phyloP scores from a whole-genome alignment of 305 asterid species.

The Fraxinus xanthoxyloides region DNA sequence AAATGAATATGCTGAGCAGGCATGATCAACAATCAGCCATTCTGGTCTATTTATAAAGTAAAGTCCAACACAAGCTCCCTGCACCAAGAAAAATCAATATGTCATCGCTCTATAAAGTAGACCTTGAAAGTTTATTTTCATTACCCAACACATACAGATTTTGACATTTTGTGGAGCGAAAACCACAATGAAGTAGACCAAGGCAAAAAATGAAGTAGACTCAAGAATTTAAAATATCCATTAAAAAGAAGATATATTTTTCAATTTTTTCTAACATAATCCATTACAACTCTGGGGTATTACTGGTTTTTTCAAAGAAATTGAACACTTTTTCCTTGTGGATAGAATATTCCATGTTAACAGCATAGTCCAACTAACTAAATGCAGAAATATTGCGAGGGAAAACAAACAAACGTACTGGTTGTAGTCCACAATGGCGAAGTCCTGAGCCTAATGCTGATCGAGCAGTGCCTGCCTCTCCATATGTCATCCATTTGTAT shows the following conservation, averaged over 20 bases:
- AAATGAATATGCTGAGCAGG: constrained; percentile 90
- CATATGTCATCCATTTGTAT: constrained; percentile 97
- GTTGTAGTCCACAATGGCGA: constrained; percentile 58
- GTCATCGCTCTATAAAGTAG: constrained; percentile 22
- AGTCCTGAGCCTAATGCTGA: constrained; percentile 91
- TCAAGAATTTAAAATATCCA: neutral
- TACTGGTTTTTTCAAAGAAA: neutral
- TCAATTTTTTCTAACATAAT: neutral
- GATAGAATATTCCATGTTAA: neutral
- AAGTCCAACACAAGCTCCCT: constrained; percentile 90
- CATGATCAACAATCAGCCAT: constrained; percentile 90
- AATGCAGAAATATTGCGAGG: constrained; percentile 1
- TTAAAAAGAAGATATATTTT: constrained; percentile 12
- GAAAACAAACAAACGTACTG: constrained; percentile 42
- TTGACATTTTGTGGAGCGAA: neutral
- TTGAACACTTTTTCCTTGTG: neutral
- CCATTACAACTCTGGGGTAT: constrained; percentile 3
- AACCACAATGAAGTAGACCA: neutral
- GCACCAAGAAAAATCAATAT: constrained; percentile 37
- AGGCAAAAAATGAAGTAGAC: neutral
- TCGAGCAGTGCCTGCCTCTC: constrained; percentile 87
- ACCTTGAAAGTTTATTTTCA: neutral
- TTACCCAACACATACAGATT: neutral
- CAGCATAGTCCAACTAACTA: neutral
- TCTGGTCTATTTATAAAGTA: constrained; percentile 91